These are phyloP conservation scores for Claviceps digitariae DNA, from an alignment of 2,329 filamentous ascomycete genomes.

Conservation along the genomic window DNA sequence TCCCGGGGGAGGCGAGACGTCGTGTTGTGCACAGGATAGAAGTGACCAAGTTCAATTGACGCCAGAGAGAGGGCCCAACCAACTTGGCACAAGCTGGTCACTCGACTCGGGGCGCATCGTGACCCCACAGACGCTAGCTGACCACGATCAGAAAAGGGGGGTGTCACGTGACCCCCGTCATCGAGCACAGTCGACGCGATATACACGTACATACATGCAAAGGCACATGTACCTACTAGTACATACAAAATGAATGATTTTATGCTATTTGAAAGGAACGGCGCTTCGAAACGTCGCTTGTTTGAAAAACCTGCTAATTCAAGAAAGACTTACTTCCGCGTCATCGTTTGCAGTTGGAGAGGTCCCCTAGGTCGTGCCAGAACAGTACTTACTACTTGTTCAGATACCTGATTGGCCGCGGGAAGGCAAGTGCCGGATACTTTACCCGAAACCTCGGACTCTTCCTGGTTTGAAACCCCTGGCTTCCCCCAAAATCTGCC, in stretches of 20 bases:
- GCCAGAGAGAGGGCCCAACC: neutral
- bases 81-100: constrained; percentile 1
- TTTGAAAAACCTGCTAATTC: too few relatives aligned
- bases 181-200: too few relatives aligned
- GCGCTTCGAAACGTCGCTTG: too few relatives aligned
- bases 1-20: neutral
- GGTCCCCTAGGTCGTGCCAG: too few relatives aligned
- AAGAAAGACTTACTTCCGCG: too few relatives aligned
- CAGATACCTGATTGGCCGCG: too few relatives aligned
- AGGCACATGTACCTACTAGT: too few relatives aligned
- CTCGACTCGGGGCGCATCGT: neutral
- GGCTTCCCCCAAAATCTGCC: constrained; percentile 16
- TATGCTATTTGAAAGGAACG: too few relatives aligned
- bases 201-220: too few relatives aligned
- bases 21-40: neutral
- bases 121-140: neutral
- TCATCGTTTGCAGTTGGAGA: too few relatives aligned
- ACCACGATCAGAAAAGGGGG: neutral
- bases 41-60: neutral
- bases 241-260: too few relatives aligned
- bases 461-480: constrained; percentile 11
- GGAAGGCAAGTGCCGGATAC: neutral
- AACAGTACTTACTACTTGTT: too few relatives aligned
- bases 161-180: constrained; percentile 2
- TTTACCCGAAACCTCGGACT: constrained; percentile 23